These are phyloP conservation scores for Penicillium lividum DNA, from an alignment of 495 filamentous ascomycete genomes.

Conservation along the genomic window DNA sequence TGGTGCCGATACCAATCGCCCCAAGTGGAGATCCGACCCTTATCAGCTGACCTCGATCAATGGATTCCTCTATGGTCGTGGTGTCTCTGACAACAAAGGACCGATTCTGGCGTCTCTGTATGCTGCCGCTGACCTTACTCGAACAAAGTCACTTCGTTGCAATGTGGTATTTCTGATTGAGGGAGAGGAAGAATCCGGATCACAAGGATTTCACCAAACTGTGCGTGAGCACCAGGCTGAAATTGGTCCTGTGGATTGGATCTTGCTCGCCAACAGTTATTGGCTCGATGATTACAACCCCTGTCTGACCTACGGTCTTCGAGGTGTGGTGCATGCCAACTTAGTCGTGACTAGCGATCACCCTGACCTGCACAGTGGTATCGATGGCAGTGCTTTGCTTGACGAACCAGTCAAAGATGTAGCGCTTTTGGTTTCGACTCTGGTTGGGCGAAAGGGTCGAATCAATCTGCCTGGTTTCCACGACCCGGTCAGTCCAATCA, in stretches of 20 bases:
- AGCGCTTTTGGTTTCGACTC: conserved; percentile 71
- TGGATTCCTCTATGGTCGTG: conserved; percentile 95
- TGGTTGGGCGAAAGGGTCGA: conserved; percentile 66
- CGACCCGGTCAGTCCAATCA: conserved; percentile 74
- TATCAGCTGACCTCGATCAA: conserved; percentile 83
- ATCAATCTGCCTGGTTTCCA: conserved; percentile 76
- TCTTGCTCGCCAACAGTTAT: conserved; percentile 93
- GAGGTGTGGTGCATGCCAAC: conserved; percentile 94
- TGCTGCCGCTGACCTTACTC: conserved; percentile 82
- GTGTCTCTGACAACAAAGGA: conserved; percentile 95
- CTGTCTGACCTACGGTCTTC: conserved; percentile 90
- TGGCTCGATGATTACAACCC: conserved; percentile 96
- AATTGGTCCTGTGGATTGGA: conserved; percentile 90
- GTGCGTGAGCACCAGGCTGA: conserved; percentile 75
- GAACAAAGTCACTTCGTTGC: conserved; percentile 73
- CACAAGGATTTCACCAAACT: conserved; percentile 80
- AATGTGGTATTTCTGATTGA: conserved; percentile 94
- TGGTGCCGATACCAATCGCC: conserved; percentile 74
- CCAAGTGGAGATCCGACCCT: conserved; percentile 82
- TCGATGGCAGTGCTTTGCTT: conserved; percentile 85
- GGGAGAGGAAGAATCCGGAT: conserved; percentile 95
- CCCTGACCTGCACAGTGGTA: conserved; percentile 91
- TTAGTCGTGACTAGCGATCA: conserved; percentile 80
- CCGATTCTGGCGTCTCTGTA: conserved; percentile 91
- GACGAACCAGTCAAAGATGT: conserved; percentile 91